Evolutionary conservation across 208 protist genomes (phyloP).

Genomic region (Novymonas esmeraldas): DNA sequence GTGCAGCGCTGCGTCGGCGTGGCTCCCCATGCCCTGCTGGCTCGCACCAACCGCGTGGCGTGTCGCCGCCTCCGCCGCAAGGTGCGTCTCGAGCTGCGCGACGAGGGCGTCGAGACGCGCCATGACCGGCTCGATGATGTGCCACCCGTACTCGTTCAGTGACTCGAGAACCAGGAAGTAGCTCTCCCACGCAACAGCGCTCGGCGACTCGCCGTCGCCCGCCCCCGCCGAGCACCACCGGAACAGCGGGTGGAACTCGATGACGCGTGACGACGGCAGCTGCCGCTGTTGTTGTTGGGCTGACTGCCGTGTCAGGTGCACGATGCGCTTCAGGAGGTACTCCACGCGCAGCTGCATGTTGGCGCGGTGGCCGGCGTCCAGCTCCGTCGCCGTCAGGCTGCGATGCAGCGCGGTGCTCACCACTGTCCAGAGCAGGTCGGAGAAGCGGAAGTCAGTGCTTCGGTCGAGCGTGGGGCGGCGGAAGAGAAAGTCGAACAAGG

Average conservation of each 20-base stretch:
- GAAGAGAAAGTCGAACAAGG: conserved; percentile 89
- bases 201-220: conserved; percentile 11
- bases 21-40: too few relatives aligned
- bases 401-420: conserved; percentile 50
- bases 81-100: conserved; percentile 27
- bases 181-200: conserved; percentile 46
- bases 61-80: background rate
- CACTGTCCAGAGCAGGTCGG: conserved; percentile 63
- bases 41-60: too few relatives aligned
- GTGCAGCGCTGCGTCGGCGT: conserved; percentile 51
- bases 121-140: conserved; percentile 81
- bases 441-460: conserved; percentile 65
- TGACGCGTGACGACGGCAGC: background rate
- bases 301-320: conserved; percentile 56
- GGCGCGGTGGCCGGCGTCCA: conserved; percentile 62
- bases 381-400: conserved; percentile 38
- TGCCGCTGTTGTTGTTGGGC: conserved; percentile 31
- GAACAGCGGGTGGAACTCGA: conserved; percentile 15
- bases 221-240: conserved; percentile 4
- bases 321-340: conserved; percentile 88
- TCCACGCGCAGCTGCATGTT: conserved; percentile 75
- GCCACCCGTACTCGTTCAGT: conserved; percentile 83
- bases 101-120: conserved; percentile 71
- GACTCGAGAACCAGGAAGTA: conserved; percentile 87
- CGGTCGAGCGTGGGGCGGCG: conserved; percentile 29